Evolutionary conservation across 257 asterid species (phyloP), one percentile per base, ranked within the genome.

Genomic region (Nicotiana knightiana): DNA sequence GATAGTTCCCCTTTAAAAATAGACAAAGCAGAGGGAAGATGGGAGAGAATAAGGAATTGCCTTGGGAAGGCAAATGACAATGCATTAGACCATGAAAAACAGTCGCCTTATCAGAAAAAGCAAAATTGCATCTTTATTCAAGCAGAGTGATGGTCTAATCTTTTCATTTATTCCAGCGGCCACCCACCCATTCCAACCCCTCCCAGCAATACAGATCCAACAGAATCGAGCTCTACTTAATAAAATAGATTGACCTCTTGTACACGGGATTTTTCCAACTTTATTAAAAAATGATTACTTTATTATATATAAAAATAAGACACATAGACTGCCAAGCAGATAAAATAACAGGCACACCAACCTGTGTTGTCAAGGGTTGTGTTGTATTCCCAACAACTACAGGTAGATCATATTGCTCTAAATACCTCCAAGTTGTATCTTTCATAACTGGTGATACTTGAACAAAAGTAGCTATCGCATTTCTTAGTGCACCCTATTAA

Each of bases 391-490:
- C 94, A 85, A 96, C 93, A 85, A 96, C 97, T 43, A 96, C 98
- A 58, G 99, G 98, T 53, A 96, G 90, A 89, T 96, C 99, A 84
- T 94, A 96, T 88, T 92, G 98, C 91, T 94, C 98, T 82, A 94
- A 89, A 88, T 88, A 89, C 88, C 96, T 92, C 99, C 98, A 96
- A 83, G 93, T 90, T 70, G 93, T 87, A 85, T 94, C 98, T 90
- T 91, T 96, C 88, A 93, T 85, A 67, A 87, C 82, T 55, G 99
- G 98, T 78, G 97, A 91, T 55, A 93, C 97, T 70, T 86, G 90
- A 81, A 94, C 90, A 88, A 96, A 96, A 67, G 92, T 82, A 87
- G 98, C 86, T 76, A 94, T 93, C 79, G 98, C 90, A 90, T 88
- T 86, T 75, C 98, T 97, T 43, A 96, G 81, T 32, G 99, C 97